Percentiles rank a stretch among this genome's conserved stretches.
Evolutionary conservation across 768 basidiomycete species (phyloP).

Genomic region (Mycena epipterygia): DNA sequence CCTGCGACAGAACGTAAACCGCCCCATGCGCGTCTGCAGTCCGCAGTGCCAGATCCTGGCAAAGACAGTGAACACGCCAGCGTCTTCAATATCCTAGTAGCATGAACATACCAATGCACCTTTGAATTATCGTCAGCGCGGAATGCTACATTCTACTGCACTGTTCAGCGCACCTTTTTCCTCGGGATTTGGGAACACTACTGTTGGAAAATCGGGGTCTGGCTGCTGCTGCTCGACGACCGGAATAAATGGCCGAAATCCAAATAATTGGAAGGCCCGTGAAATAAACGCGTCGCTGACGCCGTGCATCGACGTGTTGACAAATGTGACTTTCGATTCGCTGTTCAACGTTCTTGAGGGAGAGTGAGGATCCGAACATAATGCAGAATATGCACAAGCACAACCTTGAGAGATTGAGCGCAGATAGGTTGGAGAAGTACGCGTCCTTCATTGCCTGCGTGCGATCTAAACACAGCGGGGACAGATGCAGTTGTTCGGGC

Average conservation of each 20-base stretch:
- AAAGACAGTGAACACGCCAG: background rate
- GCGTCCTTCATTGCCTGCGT: slow-evolving; percentile 70
- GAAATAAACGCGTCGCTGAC: slow-evolving; percentile 79
- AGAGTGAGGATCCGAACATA: background rate
- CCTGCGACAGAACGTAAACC: slow-evolving; percentile 85
- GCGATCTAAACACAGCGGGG: slow-evolving; percentile 63
- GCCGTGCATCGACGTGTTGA: slow-evolving; percentile 94
- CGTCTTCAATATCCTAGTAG: background rate
- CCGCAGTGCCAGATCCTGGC: slow-evolving; percentile 73
- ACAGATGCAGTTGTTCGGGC: slow-evolving; percentile 49
- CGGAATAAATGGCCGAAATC: slow-evolving; percentile 70
- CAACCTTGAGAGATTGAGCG: slow-evolving; percentile 42
- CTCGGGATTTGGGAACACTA: slow-evolving; percentile 90
- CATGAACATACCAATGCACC: slow-evolving; percentile 58
- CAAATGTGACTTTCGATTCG: slow-evolving; percentile 65
- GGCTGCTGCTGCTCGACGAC: slow-evolving; percentile 78
- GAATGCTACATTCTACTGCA: slow-evolving; percentile 12
- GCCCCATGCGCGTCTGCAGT: slow-evolving; percentile 69
- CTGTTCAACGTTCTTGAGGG: slow-evolving; percentile 53
- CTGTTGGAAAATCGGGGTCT: slow-evolving; percentile 90
- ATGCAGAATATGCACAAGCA: background rate
- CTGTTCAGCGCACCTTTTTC: slow-evolving; percentile 73
- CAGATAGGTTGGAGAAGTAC: slow-evolving; percentile 65
- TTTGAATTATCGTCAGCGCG: slow-evolving; percentile 40
- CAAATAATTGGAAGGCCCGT: slow-evolving; percentile 69